A percentile compares a stretch with the other conserved stretches of the same genome.
phyloP scores from a whole-genome alignment of 768 basidiomycete genomes.

The Amyloporia xantha region DNA sequence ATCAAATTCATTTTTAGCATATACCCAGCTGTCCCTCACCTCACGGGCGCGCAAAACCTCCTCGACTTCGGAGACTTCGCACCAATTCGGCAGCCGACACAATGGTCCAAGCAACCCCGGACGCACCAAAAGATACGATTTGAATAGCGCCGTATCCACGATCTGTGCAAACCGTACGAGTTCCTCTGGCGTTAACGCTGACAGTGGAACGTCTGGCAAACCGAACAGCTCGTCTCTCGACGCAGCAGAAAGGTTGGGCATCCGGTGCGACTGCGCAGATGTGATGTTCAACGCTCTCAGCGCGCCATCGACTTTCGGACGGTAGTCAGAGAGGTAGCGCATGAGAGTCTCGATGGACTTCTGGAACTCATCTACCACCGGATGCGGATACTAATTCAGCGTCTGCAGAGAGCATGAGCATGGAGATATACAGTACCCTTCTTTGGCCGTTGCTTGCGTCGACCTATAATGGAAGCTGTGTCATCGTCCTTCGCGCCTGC shows the following conservation, averaged over 20 bases:
- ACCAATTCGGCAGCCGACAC: constrained; percentile 93
- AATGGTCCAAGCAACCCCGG: constrained; percentile 79
- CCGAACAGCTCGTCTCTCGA: constrained; percentile 70
- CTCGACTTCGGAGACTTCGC: constrained; percentile 92
- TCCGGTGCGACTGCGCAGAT: constrained; percentile 60
- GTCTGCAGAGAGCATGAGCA: neutral
- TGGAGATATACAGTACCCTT: constrained; percentile 19
- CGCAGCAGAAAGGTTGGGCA: constrained; percentile 64
- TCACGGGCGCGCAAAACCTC: constrained; percentile 73
- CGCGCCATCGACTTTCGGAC: constrained; percentile 79
- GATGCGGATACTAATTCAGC: too few relatives aligned
- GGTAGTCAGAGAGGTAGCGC: constrained; percentile 81
- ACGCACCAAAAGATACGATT: constrained; percentile 78
- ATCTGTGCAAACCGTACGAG: constrained; percentile 87
- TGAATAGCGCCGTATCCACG: constrained; percentile 92
- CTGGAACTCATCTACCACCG: constrained; percentile 59
- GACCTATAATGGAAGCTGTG: constrained; percentile 42
- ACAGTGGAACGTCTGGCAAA: constrained; percentile 69
- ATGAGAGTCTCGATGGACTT: constrained; percentile 84
- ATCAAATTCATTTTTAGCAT: too few relatives aligned
- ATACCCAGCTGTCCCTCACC: constrained; percentile 34
- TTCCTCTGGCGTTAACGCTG: constrained; percentile 73
- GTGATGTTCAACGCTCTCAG: constrained; percentile 64
- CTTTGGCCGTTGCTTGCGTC: constrained; percentile 22
- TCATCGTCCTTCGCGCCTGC: constrained; percentile 48